Percentiles rank a stretch among this genome's conserved stretches.
Evolutionary conservation across 106 monocot genomes (phyloP).

Genomic region (Acanthochlamys bracteata): DNA sequence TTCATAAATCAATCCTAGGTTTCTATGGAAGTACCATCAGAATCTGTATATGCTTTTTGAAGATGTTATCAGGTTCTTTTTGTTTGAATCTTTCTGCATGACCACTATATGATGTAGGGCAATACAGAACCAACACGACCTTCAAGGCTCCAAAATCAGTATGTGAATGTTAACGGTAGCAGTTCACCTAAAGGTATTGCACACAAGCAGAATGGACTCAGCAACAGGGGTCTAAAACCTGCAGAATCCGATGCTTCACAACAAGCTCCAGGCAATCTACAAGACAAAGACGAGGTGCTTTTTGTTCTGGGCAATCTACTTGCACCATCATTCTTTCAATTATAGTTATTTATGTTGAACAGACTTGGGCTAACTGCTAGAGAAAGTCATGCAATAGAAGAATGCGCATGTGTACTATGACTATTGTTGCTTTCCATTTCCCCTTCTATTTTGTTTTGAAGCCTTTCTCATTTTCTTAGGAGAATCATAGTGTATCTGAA

Average conservation of each 20-base stretch:
- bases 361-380: too few relatives aligned
- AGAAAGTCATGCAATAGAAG: too few relatives aligned
- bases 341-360: neutral
- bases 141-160: too few relatives aligned
- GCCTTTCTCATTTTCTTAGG: slow-evolving; percentile 20
- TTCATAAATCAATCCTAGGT: too few relatives aligned
- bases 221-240: slow-evolving; percentile 20
- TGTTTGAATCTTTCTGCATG: too few relatives aligned
- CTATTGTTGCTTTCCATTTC: too few relatives aligned
- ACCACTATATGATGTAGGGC: too few relatives aligned
- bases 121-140: slow-evolving; percentile 12
- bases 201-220: slow-evolving; percentile 25
- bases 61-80: too few relatives aligned
- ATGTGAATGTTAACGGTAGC: slow-evolving; percentile 25
- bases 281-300: slow-evolving; percentile 29
- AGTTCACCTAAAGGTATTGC: slow-evolving; percentile 19
- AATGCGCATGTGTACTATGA: too few relatives aligned
- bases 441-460: too few relatives aligned
- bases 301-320: neutral
- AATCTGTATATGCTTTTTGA: too few relatives aligned
- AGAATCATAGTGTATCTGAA: slow-evolving; percentile 20
- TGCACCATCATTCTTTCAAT: neutral
- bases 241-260: slow-evolving; percentile 9
- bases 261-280: slow-evolving; percentile 19
- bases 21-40: too few relatives aligned